These are phyloP conservation scores for Cutaneotrichosporon cyanovorans DNA, from an alignment of 1,284 basidiomycete species.

Conservation along the genomic window DNA sequence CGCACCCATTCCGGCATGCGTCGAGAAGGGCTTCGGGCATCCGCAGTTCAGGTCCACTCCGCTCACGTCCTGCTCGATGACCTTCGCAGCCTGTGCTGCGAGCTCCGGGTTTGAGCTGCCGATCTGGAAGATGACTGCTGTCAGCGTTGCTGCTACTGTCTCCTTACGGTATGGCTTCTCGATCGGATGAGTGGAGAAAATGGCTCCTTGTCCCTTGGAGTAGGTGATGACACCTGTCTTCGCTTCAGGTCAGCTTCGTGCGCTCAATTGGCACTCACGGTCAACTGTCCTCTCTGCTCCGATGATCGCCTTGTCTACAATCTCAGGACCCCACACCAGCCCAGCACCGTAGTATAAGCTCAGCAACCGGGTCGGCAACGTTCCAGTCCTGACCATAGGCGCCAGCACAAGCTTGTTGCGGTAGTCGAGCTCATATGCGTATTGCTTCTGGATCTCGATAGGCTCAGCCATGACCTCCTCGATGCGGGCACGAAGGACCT, in stretches of 20 bases:
- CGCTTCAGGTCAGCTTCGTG: conserved; percentile 50
- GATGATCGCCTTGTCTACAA: conserved; percentile 92
- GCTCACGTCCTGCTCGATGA: conserved; percentile 79
- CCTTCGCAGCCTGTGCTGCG: conserved; percentile 83
- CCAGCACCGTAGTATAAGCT: conserved; percentile 88
- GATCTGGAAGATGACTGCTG: conserved; percentile 59
- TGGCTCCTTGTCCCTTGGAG: conserved; percentile 62
- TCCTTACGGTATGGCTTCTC: conserved; percentile 68
- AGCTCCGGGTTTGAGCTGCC: conserved; percentile 81
- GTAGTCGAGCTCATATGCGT: conserved; percentile 43
- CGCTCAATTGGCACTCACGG: conserved; percentile 52
- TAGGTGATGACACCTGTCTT: conserved; percentile 83
- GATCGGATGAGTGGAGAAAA: conserved; percentile 88
- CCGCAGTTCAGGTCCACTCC: conserved; percentile 63
- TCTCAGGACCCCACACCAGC: conserved; percentile 95
- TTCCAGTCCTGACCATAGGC: conserved; percentile 90
- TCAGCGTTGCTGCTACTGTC: background rate
- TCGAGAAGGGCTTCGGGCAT: conserved; percentile 92
- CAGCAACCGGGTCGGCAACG: conserved; percentile 57
- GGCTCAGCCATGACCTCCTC: conserved; percentile 31
- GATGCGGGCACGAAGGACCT: background rate
- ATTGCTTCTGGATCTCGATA: conserved; percentile 28
- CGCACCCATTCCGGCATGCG: conserved; percentile 92
- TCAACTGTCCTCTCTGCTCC: conserved; percentile 75
- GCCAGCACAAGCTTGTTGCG: conserved; percentile 79